Base-by-base conservation (phyloP, 371 early-diverging fungal species). In the Circinella minor region DNA sequence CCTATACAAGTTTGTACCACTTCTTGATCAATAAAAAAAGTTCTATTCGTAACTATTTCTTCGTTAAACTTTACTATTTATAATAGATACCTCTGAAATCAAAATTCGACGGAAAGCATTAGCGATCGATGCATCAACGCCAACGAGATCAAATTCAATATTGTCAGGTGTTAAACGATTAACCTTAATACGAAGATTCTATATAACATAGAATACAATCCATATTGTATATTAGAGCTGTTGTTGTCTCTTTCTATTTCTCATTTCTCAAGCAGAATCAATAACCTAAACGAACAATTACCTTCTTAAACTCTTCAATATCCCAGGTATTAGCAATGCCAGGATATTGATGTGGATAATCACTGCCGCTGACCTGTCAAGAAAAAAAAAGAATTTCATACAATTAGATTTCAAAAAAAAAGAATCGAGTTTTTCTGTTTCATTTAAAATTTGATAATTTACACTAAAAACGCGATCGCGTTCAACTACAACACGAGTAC, bases 71-170 rank as follows among this genome's bases (percentile, higher is more conserved):
- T 27, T 27, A 27, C 27, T 27, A 27, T 27, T 27, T 27, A 27
- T 27, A 27, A 27, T 27, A 27, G 27, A 27, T 77, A 92, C 92
- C 85, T 98, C 99, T 3, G 98, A 92, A 69, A 99, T 95, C 87
- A 99, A 76, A 48, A 98, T 95, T 59, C 99, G 84, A 65, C 99
- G 88, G 74, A 99, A 87, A 20, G 99, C 97, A 78, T 99, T 99
- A 59, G 98, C 98, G 70, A 99, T 89, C 18, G 97, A 90, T 36
- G 98, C 95, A 74, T 96, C 97, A 47, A 98, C 77, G 54, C 98
- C 97, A 66, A 96, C 89, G 75, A 99, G 80, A 76, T 99, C 99
- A 81, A 99, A 98, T 83, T 98, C 98, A 78, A 97, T 91, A 66
- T 88, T 91, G 55, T 82, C 86, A 49, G 88, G 77, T 49, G 92